These are phyloP conservation scores for Venturia aucupariae DNA, from an alignment of 2,329 filamentous ascomycete genomes.

Conservation along the genomic window DNA sequence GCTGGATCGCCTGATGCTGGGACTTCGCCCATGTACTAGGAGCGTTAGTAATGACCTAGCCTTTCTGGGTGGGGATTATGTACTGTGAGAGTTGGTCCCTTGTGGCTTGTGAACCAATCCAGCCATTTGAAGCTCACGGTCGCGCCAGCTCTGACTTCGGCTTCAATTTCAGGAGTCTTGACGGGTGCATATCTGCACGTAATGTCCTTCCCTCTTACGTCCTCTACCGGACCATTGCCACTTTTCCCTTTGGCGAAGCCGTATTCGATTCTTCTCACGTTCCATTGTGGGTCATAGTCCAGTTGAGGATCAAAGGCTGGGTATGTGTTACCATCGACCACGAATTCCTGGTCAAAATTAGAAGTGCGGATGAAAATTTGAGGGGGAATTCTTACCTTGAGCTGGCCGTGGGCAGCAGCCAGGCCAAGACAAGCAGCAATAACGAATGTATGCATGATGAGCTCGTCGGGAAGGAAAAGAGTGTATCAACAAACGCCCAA, in stretches of 20 bases:
- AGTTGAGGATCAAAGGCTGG: background rate
- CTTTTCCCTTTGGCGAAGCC: slow-evolving; percentile 2
- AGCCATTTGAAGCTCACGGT: background rate
- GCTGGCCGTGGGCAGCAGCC: background rate
- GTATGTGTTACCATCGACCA: slow-evolving; percentile 4
- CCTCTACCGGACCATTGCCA: background rate
- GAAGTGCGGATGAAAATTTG: background rate
- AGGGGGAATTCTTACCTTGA: background rate
- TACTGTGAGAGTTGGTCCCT: background rate
- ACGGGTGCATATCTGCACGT: background rate
- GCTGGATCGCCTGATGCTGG: background rate
- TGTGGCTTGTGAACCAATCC: slow-evolving; percentile 4
- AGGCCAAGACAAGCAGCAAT: background rate
- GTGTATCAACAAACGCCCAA: background rate
- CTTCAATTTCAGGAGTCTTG: background rate
- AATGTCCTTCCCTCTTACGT: background rate
- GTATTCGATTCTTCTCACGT: background rate
- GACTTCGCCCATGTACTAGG: background rate
- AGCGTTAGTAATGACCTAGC: background rate
- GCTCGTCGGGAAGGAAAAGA: background rate
- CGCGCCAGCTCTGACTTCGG: background rate
- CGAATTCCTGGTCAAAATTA: background rate
- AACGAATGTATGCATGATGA: background rate
- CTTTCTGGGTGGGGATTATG: background rate
- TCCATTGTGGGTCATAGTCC: background rate